These are phyloP conservation scores for Suhomyces emberorum DNA, from an alignment of 805 yeast species.

Conservation along the genomic window DNA sequence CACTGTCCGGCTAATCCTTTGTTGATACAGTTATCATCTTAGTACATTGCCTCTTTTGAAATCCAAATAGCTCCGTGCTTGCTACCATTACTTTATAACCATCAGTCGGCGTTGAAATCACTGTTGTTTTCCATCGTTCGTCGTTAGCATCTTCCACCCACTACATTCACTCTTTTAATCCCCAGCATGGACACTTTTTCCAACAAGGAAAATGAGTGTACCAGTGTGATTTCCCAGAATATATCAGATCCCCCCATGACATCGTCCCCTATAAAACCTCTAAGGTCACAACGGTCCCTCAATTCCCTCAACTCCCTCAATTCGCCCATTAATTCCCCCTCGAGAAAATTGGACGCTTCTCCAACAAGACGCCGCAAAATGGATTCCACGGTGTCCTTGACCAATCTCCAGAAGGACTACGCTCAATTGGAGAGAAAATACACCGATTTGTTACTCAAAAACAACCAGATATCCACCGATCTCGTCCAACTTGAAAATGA, in stretches of 20 bases:
- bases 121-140: no score
- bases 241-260: not conserved
- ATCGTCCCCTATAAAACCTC: conserved; percentile 10
- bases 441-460: conserved; percentile 30
- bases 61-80: not conserved
- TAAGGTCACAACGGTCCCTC: conserved; percentile 12
- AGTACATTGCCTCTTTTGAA: not conserved
- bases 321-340: conserved; percentile 5
- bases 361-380: conserved; percentile 5
- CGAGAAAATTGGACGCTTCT: conserved; percentile 2
- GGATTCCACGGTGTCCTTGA: not conserved
- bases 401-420: conserved; percentile 11
- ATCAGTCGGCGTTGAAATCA: not conserved
- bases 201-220: conserved; percentile 12
- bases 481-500: conserved; percentile 31
- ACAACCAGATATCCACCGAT: conserved; percentile 23
- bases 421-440: conserved; percentile 21
- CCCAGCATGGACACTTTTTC: conserved; percentile 4
- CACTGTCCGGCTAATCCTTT: not conserved
- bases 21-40: not conserved
- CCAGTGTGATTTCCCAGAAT: conserved; percentile 10
- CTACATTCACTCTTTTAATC: conserved; percentile 1
- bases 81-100: not conserved
- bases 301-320: conserved; percentile 7
- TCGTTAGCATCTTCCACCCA: no score